Conservation (phyloP, 2,329 filamentous ascomycete species). For the Venturiaceae sp. region DNA sequence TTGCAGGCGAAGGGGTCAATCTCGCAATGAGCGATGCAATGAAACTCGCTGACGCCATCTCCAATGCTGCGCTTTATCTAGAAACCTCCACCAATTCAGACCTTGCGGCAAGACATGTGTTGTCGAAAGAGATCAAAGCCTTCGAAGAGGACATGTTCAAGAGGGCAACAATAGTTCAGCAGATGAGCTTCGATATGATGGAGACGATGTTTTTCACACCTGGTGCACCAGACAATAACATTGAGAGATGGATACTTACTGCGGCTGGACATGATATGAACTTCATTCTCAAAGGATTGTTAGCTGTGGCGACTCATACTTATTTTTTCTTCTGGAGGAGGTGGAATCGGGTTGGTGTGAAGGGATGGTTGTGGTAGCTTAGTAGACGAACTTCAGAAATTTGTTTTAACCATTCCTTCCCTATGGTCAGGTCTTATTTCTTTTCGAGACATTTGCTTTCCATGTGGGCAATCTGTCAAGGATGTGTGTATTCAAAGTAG, state of each 20-base stretch:
- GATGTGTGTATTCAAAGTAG: no score
- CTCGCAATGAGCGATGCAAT: conserved; percentile 45
- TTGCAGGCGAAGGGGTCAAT: conserved; percentile 52
- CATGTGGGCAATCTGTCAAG: no score
- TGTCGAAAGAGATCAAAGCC: background rate
- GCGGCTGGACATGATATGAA: conserved; percentile 1
- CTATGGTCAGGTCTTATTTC: no score
- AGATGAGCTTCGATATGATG: conserved; percentile 8
- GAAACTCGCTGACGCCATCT: conserved; percentile 28
- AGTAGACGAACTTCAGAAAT: no score
- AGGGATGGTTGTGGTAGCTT: no score
- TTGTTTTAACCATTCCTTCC: no score
- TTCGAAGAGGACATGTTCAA: conserved; percentile 9
- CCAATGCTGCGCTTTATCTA: background rate
- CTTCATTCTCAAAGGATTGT: background rate
- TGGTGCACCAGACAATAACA: conserved; percentile 4
- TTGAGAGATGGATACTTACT: conserved; percentile 4
- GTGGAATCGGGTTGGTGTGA: background rate
- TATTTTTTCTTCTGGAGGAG: conserved; percentile 4
- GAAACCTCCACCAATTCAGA: background rate
- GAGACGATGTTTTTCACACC: background rate
- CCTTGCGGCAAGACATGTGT: background rate
- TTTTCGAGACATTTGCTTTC: no score
- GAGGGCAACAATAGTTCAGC: background rate
- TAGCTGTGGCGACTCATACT: background rate